Conservation (phyloP, 257 asterid species). For the Marsdenia floribunda region DNA sequence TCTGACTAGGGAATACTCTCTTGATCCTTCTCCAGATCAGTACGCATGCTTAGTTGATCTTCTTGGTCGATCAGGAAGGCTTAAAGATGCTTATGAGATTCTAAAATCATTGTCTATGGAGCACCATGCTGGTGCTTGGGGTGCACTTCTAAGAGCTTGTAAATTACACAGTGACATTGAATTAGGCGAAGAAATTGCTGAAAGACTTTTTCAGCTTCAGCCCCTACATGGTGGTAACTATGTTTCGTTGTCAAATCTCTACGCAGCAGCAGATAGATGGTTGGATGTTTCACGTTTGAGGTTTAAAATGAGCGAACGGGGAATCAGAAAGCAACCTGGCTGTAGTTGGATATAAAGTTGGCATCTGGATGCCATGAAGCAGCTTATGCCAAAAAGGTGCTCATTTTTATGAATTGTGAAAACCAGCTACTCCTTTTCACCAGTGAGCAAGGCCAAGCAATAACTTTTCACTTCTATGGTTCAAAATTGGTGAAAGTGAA, state of each 20-base stretch:
- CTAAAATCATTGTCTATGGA: conserved; percentile 48
- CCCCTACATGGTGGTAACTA: conserved; percentile 59
- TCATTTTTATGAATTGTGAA: not conserved
- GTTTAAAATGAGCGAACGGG: conserved; percentile 47
- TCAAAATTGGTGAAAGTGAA: not conserved
- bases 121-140: conserved; percentile 77
- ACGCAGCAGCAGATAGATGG: conserved; percentile 67
- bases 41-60: conserved; percentile 68
- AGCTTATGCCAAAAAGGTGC: not conserved
- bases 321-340: conserved; percentile 58
- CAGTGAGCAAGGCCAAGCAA: not conserved
- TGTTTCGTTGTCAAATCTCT: conserved; percentile 62
- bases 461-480: not conserved
- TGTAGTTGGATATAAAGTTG: conserved; percentile 34
- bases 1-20: conserved; percentile 37
- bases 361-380: not conserved
- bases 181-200: conserved; percentile 50
- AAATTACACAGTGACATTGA: conserved; percentile 49
- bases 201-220: conserved; percentile 56
- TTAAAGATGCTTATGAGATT: conserved; percentile 67
- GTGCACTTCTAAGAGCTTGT: conserved; percentile 78
- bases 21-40: conserved; percentile 62
- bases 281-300: conserved; percentile 47
- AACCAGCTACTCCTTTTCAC: not conserved
- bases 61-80: conserved; percentile 69